Evolutionary conservation across 2,329 filamentous ascomycete genomes (phyloP), one percentile per base, ranked within the genome.

Genomic region (Falciphora oryzae): DNA sequence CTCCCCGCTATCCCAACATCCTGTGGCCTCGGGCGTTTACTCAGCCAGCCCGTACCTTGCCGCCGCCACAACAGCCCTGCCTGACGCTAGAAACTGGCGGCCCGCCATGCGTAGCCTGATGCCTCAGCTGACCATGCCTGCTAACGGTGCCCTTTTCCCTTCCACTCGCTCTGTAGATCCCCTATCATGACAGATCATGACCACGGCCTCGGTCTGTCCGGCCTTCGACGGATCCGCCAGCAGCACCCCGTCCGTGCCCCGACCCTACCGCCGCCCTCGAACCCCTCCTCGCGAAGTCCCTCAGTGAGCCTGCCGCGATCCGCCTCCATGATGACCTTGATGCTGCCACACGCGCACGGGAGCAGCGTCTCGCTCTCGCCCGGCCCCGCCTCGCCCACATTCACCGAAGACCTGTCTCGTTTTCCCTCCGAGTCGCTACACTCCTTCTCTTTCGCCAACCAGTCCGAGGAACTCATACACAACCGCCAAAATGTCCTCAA

Each of bases 391-490:
- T 93, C 92, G 28, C 92, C 92, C 29, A 85, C 85, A 67, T 92
- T 93, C 73, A 85, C 87, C 72, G 95, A 98, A 79, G 95, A 99
- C 73, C 85, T 99, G 59, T 89, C 89, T 59, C 89, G 93, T 62
- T 99, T 99, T 74, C 94, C 95, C 1, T 92, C 92, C 70, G 95
- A 99, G 75, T 99, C 95, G 7, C 81, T 99, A 60, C 95, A 99
- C 77, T 99, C 95, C 1, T 99, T 99, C 79, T 98, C 94, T 16
- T 99, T 99, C 76, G 92, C 95, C 57, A 92, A 96, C 70, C 93
- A 97, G 76, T 94, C 93, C 3, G 93, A 97, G 73, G 94, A 98
- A 67, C 88, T 92, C 67, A 83, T 98, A 65, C 91, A 97, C 74
- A 97, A 87, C 75, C 89, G 95, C 64, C 93, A 98, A 75, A 96